Base-by-base conservation (phyloP, 225 moss, liverwort and hornwort genomes). In the Climacium dendroides region DNA sequence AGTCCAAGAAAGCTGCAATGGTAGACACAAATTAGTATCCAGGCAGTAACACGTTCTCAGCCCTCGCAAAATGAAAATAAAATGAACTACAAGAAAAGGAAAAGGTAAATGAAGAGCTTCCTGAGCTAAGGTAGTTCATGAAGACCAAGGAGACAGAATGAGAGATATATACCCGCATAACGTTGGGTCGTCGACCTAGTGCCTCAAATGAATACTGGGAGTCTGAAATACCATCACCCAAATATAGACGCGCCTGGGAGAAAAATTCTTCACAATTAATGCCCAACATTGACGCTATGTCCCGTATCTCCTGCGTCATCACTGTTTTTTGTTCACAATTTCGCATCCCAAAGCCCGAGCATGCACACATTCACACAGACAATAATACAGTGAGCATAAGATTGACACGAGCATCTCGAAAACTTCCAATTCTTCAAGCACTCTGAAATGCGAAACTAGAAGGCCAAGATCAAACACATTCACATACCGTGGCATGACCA, bases 1-100 rank as follows among this genome's bases (percentile, higher is more conserved):
- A 57, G 88, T 91, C 92, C 94, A 94, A 23, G 94, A 93, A 43
- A 94, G 89, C 92, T 94, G 90, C 81, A 70, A 74, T 22, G 29
- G 67, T 13, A 79, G 69, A 50, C 82, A 89, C 50, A 41, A 61
- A 60, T 50, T 72, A 78, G 58, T 69, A 54, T 65, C 70, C 19
- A 34, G 30, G 45, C 50, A 80, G 55, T 79, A 62, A 79, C 54
- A 74, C 62, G 25, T 65, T 85, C 80, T 23, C 30, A 70, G 45
- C 54, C 65, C 72, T 89, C 43, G 54, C 47, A 29, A 64, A 82
- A 75, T 69, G 45, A 28, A 82, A 62, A 60, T 3, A 64, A 74
- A 80, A 66, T 37, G 28, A 29, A 75, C 19, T 35, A 83, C 10
- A 72, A 52, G 35, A 87, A 26, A 59, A 80, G 17, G 48, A 30